These are phyloP conservation scores for Penicillium verhagenii DNA, from an alignment of 495 filamentous ascomycete species.

Conservation along the genomic window DNA sequence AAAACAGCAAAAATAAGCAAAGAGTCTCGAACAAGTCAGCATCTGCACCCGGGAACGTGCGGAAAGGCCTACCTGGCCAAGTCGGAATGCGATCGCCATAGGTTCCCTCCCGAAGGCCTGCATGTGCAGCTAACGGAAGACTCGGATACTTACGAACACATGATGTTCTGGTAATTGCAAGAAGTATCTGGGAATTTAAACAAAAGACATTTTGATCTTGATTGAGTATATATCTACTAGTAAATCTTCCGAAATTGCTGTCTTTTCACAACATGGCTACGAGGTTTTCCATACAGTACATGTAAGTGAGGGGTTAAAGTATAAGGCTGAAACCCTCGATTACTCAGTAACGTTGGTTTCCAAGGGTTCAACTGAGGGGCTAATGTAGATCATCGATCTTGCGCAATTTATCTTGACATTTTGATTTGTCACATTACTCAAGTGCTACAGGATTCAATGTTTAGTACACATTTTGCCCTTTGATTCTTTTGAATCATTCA, in stretches of 20 bases:
- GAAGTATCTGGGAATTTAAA: background rate
- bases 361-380: background rate
- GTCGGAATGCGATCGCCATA: constrained; percentile 19
- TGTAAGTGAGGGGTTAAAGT: background rate
- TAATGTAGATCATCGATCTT: constrained; percentile 6
- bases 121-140: constrained; percentile 15
- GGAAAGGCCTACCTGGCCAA: constrained; percentile 22
- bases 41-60: constrained; percentile 26
- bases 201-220: background rate
- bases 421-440: too few species aligned
- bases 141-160: constrained; percentile 23
- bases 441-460: too few species aligned
- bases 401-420: too few species aligned
- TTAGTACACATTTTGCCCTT: too few species aligned
- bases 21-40: constrained; percentile 18
- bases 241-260: too few species aligned
- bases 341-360: background rate
- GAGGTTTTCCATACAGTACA: too few species aligned
- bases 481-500: too few species aligned
- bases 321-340: background rate
- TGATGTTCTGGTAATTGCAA: constrained; percentile 8
- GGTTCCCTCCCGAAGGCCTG: background rate
- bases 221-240: too few species aligned
- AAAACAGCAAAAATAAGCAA: background rate
- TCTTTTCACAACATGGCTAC: too few species aligned